These are phyloP conservation scores for Dactylellina sp. DNA, from an alignment of 2,329 filamentous ascomycete species.

Conservation along the genomic window DNA sequence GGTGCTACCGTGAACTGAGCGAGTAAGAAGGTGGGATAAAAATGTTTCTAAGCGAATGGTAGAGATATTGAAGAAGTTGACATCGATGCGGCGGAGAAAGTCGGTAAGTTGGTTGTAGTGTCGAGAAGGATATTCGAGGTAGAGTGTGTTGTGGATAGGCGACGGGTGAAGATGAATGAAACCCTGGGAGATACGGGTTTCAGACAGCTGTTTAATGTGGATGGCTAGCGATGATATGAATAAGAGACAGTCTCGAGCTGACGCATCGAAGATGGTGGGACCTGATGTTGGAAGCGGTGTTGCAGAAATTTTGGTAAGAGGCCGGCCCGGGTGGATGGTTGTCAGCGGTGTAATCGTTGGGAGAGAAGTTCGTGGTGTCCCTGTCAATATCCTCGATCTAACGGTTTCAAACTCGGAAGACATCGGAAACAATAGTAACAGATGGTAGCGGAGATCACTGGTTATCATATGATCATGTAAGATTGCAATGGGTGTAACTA, in stretches of 20 bases:
- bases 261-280: conserved; percentile 32
- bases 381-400: conserved; percentile 40
- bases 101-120: conserved; percentile 40
- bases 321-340: conserved; percentile 13
- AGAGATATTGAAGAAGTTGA: conserved; percentile 43
- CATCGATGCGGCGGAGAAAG: conserved; percentile 49
- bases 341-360: conserved; percentile 12
- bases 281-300: conserved; percentile 14
- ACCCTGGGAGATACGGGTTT: conserved; percentile 41
- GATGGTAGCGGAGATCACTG: background rate
- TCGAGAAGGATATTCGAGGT: conserved; percentile 3
- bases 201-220: conserved; percentile 33
- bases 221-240: conserved; percentile 39
- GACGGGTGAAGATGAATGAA: conserved; percentile 44
- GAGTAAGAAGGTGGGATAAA: conserved; percentile 19
- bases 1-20: conserved; percentile 35
- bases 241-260: conserved; percentile 9
- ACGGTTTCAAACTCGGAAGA: conserved; percentile 47
- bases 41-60: conserved; percentile 22
- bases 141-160: conserved; percentile 19
- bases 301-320: conserved; percentile 10
- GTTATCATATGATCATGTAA: too few species aligned
- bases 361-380: conserved; percentile 9
- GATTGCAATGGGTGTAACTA: too few species aligned
- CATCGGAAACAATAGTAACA: conserved; percentile 7